These are phyloP conservation scores for Brassica incana DNA, from an alignment of 345 rosid genomes.

Conservation along the genomic window DNA sequence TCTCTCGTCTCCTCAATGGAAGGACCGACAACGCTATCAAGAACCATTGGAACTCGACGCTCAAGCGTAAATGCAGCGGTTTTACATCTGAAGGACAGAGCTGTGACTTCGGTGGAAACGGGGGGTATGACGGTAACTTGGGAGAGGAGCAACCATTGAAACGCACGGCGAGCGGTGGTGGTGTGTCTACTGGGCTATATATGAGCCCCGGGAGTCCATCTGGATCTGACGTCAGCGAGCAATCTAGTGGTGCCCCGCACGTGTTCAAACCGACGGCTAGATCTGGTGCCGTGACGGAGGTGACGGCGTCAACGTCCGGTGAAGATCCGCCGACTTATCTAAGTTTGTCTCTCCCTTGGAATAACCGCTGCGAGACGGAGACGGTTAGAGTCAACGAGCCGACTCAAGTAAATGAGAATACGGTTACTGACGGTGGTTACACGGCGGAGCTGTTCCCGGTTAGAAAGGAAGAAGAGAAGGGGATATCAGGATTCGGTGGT, in stretches of 20 bases:
- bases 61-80: slow-evolving; percentile 68
- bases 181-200: slow-evolving; percentile 53
- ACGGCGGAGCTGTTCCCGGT: slow-evolving; percentile 41
- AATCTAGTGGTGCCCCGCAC: slow-evolving; percentile 45
- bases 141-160: slow-evolving; percentile 60
- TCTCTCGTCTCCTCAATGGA: slow-evolving; percentile 86
- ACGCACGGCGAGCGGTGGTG: slow-evolving; percentile 70
- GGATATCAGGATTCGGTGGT: slow-evolving; percentile 55
- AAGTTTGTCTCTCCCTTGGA: slow-evolving; percentile 67
- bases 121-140: slow-evolving; percentile 60
- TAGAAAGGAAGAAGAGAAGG: slow-evolving; percentile 31
- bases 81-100: slow-evolving; percentile 39
- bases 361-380: slow-evolving; percentile 33
- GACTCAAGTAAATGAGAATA: slow-evolving; percentile 22
- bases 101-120: slow-evolving; percentile 33
- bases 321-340: slow-evolving; percentile 66
- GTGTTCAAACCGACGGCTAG: slow-evolving; percentile 56
- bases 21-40: slow-evolving; percentile 92
- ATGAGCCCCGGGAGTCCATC: slow-evolving; percentile 77
- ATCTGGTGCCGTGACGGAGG: slow-evolving; percentile 37
- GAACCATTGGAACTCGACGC: slow-evolving; percentile 96
- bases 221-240: slow-evolving; percentile 79
- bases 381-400: slow-evolving; percentile 43
- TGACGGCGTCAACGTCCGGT: slow-evolving; percentile 44
- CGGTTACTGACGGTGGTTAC: slow-evolving; percentile 10